phyloP scores from a whole-genome alignment of 2,329 filamentous ascomycete species.

The Pseudogymnoascus sp. region DNA sequence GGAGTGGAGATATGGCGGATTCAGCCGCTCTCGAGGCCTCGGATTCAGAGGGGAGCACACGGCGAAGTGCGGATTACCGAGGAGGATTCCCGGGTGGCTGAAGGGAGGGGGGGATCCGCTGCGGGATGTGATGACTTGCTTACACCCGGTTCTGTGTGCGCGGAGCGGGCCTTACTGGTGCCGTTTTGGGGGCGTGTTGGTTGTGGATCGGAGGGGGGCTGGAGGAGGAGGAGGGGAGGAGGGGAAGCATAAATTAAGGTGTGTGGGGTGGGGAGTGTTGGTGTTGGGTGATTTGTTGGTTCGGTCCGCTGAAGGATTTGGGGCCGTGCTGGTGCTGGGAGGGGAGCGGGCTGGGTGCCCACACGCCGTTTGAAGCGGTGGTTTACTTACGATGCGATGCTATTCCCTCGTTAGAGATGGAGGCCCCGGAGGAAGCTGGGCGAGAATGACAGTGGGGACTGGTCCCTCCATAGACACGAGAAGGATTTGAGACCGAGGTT shows the following conservation, averaged over 20 bases:
- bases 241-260: constrained; percentile 1
- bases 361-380: neutral
- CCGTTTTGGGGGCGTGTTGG: neutral
- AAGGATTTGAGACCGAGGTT: neutral
- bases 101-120: neutral
- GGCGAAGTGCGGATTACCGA: neutral
- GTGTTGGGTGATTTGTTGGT: neutral
- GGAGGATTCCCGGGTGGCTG: constrained; percentile 1
- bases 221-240: neutral
- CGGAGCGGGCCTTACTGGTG: neutral
- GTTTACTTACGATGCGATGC: neutral
- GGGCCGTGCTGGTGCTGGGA: neutral
- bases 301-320: neutral
- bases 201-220: neutral
- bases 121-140: neutral
- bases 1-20: neutral
- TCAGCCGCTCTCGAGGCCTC: neutral
- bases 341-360: neutral
- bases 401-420: neutral
- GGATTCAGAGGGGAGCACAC: neutral
- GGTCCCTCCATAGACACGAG: neutral
- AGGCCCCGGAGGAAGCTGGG: neutral
- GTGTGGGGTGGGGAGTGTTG: neutral
- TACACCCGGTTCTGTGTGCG: neutral
- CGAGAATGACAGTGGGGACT: neutral